A percentile compares a stretch with the other conserved stretches of the same genome.
Evolutionary conservation across 768 basidiomycete species (phyloP).

Genomic region (Tylopilus subfusipes): DNA sequence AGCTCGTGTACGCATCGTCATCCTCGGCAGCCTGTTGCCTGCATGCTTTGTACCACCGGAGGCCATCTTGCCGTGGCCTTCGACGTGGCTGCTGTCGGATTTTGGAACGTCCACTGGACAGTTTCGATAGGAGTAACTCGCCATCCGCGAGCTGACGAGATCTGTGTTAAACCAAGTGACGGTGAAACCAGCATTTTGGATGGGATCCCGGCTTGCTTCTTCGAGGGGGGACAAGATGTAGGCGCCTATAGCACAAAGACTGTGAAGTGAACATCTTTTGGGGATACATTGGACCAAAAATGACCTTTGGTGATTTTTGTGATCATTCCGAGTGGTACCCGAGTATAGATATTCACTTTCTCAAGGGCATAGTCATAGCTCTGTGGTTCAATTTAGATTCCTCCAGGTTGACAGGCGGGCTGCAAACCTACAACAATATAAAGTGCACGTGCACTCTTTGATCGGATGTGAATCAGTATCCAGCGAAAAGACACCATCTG

Average conservation of each 20-base stretch:
- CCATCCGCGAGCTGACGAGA: slow-evolving; percentile 65
- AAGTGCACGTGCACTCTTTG: slow-evolving; percentile 46
- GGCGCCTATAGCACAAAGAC: slow-evolving; percentile 53
- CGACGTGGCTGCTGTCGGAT: neutral
- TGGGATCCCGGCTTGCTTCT: slow-evolving; percentile 82
- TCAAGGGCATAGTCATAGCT: slow-evolving; percentile 92
- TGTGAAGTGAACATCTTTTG: neutral
- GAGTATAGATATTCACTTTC: slow-evolving; percentile 86
- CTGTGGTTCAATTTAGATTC: slow-evolving; percentile 37
- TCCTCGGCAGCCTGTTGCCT: slow-evolving; percentile 24
- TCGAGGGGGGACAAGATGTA: slow-evolving; percentile 94
- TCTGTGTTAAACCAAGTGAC: slow-evolving; percentile 73
- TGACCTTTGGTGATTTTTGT: slow-evolving; percentile 73
- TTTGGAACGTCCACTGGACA: slow-evolving; percentile 36
- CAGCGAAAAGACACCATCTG: neutral
- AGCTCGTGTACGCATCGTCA: slow-evolving; percentile 27
- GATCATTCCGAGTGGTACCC: slow-evolving; percentile 84
- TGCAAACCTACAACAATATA: slow-evolving; percentile 68
- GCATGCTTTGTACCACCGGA: neutral
- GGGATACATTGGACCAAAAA: neutral
- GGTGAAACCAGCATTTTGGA: slow-evolving; percentile 86
- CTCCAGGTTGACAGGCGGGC: neutral
- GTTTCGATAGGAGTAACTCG: slow-evolving; percentile 86
- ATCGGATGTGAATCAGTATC: slow-evolving; percentile 1
- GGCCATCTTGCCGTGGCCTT: neutral